Conservation (phyloP, 371 early-diverging fungal species). For the Rhizomucor miehei region DNA sequence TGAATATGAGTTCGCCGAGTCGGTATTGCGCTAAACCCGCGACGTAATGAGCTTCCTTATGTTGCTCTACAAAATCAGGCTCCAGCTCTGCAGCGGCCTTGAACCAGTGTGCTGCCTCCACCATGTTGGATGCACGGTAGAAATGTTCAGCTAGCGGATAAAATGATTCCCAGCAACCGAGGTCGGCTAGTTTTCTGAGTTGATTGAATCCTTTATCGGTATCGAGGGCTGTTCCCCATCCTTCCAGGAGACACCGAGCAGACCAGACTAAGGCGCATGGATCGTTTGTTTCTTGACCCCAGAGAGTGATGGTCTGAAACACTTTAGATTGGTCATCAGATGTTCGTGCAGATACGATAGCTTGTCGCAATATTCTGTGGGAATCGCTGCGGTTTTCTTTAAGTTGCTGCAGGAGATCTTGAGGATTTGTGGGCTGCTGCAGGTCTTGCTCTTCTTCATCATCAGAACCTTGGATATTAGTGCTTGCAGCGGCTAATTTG, state of each 20-base stretch:
- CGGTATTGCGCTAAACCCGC: conserved; percentile 31
- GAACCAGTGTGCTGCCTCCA: conserved; percentile 19
- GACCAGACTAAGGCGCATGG: conserved; percentile 20
- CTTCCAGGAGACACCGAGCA: conserved; percentile 23
- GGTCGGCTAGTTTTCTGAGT: conserved; percentile 13
- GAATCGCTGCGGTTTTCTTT: not conserved
- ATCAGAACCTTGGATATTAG: not conserved
- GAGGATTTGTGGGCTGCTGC: too few species aligned
- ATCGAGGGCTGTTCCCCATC: conserved; percentile 23
- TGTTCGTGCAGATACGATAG: conserved; percentile 8
- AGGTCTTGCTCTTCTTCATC: too few species aligned
- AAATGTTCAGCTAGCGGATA: conserved; percentile 25
- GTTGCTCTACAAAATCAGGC: not conserved
- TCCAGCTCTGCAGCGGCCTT: conserved; percentile 12
- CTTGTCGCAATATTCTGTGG: conserved; percentile 11
- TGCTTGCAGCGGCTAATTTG: not conserved
- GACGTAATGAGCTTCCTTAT: not conserved
- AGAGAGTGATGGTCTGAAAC: conserved; percentile 12
- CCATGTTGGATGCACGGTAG: conserved; percentile 6
- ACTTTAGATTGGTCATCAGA: conserved; percentile 2
- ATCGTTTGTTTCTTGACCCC: conserved; percentile 13
- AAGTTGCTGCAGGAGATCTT: conserved; percentile 2
- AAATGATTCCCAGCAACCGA: conserved; percentile 17
- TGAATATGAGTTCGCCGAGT: conserved; percentile 36
- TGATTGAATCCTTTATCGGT: conserved; percentile 13